Percentiles rank a stretch among this genome's conserved stretches.
These are phyloP conservation scores for Saussurea involucrata DNA, from an alignment of 129 eudicot genomes.

Conservation along the genomic window DNA sequence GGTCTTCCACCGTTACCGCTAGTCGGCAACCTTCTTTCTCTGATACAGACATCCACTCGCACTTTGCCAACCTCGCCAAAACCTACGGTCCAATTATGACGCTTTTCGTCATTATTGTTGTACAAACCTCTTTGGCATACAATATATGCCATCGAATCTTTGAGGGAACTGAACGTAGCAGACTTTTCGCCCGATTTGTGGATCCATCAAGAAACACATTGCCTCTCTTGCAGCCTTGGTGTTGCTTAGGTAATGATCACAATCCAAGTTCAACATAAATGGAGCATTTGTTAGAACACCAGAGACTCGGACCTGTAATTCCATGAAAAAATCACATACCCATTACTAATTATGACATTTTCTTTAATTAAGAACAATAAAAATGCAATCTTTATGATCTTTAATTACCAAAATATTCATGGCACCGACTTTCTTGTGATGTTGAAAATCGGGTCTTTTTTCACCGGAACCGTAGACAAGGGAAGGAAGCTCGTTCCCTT, in stretches of 20 bases:
- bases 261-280: constrained; percentile 98
- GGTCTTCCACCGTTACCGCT: too few relatives aligned
- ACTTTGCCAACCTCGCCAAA: too few relatives aligned
- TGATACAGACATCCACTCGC: too few relatives aligned
- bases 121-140: too few relatives aligned
- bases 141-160: constrained; percentile 96
- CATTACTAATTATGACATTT: neutral
- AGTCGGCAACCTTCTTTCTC: too few relatives aligned
- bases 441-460: constrained; percentile 98
- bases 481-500: constrained; percentile 98
- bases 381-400: constrained; percentile 1
- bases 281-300: constrained; percentile 99
- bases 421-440: constrained; percentile 99
- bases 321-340: neutral
- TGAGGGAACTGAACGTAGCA: constrained; percentile 98
- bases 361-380: neutral
- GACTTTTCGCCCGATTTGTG: constrained; percentile 90
- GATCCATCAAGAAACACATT: constrained; percentile 98
- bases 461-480: constrained; percentile 98
- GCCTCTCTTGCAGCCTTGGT: constrained; percentile 98
- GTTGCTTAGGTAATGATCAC: constrained; percentile 97
- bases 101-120: too few relatives aligned
- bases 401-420: constrained; percentile 99
- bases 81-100: too few relatives aligned
- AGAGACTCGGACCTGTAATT: constrained; percentile 81